Percentiles rank a stretch among this genome's conserved stretches.
These are phyloP conservation scores for Coemansia sp. DNA, from an alignment of 192 early-diverging fungal genomes.

Conservation along the genomic window DNA sequence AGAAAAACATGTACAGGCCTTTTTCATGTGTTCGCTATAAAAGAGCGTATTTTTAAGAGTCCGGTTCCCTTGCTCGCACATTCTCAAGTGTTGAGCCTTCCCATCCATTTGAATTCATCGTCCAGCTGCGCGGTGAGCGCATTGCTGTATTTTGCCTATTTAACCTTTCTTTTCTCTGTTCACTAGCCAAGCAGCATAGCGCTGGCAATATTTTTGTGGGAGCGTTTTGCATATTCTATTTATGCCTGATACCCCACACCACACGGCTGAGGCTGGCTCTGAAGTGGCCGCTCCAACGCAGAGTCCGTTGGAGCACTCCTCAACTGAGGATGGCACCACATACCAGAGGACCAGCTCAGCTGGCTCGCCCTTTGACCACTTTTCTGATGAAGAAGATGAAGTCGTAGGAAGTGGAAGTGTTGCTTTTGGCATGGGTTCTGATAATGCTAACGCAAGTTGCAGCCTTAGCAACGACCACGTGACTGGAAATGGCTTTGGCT, in stretches of 20 bases:
- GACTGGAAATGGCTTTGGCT: constrained; percentile 2
- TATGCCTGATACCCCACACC: constrained; percentile 16
- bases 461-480: neutral
- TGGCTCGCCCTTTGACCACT: neutral
- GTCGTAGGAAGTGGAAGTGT: constrained; percentile 8
- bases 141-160: neutral
- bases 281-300: neutral
- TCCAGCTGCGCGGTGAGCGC: neutral
- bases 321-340: neutral
- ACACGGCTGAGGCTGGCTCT: constrained; percentile 1
- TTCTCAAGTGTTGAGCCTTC: neutral
- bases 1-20: neutral
- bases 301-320: neutral
- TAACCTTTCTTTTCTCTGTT: neutral
- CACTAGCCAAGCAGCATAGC: neutral
- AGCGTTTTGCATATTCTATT: neutral
- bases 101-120: neutral
- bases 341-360: neutral
- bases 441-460: neutral
- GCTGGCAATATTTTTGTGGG: neutral
- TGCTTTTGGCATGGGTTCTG: neutral
- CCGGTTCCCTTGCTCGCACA: neutral
- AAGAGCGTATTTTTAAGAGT: constrained; percentile 1
- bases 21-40: neutral
- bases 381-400: constrained; percentile 6